These are phyloP conservation scores for Monilinia laxa DNA, from an alignment of 2,329 filamentous ascomycete species.

Conservation along the genomic window DNA sequence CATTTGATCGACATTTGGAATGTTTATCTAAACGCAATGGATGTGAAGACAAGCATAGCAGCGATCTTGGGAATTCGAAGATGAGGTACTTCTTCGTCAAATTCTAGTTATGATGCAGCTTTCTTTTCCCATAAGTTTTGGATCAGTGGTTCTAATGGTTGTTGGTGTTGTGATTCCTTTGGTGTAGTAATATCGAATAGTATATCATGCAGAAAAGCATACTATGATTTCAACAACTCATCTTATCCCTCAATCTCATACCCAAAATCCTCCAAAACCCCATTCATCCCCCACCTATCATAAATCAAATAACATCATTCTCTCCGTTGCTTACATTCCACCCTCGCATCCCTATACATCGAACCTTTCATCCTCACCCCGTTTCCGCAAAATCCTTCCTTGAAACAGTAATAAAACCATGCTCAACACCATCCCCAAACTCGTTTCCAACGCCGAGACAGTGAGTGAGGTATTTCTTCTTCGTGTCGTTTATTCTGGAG, in stretches of 20 bases:
- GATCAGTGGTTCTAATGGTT: too few relatives aligned
- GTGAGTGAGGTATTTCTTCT: too few relatives aligned
- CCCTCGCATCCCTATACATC: conserved; percentile 43
- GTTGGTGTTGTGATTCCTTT: too few relatives aligned
- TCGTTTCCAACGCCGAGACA: conserved; percentile 34
- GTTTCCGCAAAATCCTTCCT: conserved; percentile 30
- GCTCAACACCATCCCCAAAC: conserved; percentile 31
- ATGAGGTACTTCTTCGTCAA: too few relatives aligned
- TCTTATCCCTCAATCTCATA: neutral
- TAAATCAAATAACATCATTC: conserved; percentile 67
- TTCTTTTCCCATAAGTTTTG: too few relatives aligned
- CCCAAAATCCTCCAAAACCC: conserved; percentile 48
- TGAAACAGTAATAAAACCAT: conserved; percentile 34
- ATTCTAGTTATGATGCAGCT: too few relatives aligned
- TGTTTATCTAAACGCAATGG: too few relatives aligned
- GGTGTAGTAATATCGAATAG: conserved; percentile 54
- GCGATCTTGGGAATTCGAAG: too few relatives aligned
- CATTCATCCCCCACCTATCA: conserved; percentile 59
- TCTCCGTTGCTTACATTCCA: conserved; percentile 56
- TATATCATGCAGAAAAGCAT: conserved; percentile 46
- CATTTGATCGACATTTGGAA: too few relatives aligned
- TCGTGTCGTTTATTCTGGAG: too few relatives aligned
- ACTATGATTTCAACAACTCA: conserved; percentile 41
- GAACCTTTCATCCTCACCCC: conserved; percentile 48
- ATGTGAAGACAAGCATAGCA: too few relatives aligned